Percentiles rank a stretch among this genome's conserved stretches.
Evolutionary conservation across 1,284 basidiomycete species (phyloP).

Genomic region (Ganoderma lingzhi): DNA sequence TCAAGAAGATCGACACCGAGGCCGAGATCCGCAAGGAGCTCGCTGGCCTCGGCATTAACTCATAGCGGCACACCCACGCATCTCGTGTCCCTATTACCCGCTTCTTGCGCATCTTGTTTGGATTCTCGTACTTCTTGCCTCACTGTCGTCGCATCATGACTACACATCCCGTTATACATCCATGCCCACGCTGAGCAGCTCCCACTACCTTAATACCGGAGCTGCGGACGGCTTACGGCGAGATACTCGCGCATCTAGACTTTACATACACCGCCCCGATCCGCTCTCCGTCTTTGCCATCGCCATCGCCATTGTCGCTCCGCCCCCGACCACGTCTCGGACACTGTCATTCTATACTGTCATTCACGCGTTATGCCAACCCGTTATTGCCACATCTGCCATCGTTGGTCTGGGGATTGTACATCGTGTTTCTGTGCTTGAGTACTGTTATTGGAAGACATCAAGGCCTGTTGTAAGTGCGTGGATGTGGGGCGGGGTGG

Average conservation of each 20-base stretch:
- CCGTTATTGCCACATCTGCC: background rate
- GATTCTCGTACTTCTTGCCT: background rate
- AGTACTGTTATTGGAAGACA: constrained; percentile 8
- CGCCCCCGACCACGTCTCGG: background rate
- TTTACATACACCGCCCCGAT: background rate
- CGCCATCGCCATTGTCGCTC: background rate
- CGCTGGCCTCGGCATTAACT: constrained; percentile 47
- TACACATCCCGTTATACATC: background rate
- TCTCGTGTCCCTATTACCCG: background rate
- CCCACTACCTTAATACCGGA: background rate
- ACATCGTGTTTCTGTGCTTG: constrained; percentile 5
- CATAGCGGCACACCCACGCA: constrained; percentile 26
- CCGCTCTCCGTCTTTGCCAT: background rate
- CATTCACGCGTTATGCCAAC: background rate
- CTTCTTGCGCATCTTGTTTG: background rate
- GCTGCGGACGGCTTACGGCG: background rate
- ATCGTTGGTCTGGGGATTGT: background rate
- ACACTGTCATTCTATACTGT: constrained; percentile 6
- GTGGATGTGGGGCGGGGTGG: background rate
- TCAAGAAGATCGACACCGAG: constrained; percentile 95
- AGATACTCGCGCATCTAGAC: background rate
- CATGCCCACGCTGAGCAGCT: background rate
- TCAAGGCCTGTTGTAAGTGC: constrained; percentile 2
- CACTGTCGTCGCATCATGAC: background rate
- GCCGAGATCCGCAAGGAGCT: constrained; percentile 86